Evolutionary conservation across 177 flowering plant species (phyloP).

Genomic region (Vitis hybrid): DNA sequence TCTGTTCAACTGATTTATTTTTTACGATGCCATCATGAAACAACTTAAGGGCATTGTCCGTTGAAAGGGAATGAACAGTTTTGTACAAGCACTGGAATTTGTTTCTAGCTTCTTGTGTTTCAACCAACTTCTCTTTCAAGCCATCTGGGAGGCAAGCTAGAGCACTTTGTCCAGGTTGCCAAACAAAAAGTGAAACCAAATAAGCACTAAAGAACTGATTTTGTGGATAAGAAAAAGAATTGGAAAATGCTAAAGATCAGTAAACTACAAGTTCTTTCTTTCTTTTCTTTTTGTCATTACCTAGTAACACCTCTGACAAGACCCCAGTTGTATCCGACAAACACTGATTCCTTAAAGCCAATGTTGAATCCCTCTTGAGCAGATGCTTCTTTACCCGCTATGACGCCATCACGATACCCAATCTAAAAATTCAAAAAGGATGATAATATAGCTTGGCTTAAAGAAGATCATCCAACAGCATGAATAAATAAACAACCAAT

Average conservation of each 20-base stretch:
- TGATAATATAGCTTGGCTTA: neutral
- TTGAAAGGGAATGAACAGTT: slow-evolving; percentile 49
- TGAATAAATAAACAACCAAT: neutral
- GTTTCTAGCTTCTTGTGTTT: slow-evolving; percentile 37
- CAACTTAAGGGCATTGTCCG: slow-evolving; percentile 50
- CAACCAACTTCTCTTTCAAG: slow-evolving; percentile 52
- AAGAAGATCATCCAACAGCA: neutral
- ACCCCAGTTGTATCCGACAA: slow-evolving; percentile 71
- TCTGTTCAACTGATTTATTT: slow-evolving; percentile 21
- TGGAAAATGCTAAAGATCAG: neutral
- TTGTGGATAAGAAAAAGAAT: too few species aligned
- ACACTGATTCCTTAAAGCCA: slow-evolving; percentile 75
- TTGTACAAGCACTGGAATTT: slow-evolving; percentile 46
- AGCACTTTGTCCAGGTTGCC: slow-evolving; percentile 36
- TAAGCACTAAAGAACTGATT: neutral
- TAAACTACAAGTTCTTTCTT: neutral
- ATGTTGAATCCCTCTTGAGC: slow-evolving; percentile 79
- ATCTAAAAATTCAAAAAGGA: slow-evolving; percentile 35
- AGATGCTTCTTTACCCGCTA: slow-evolving; percentile 73
- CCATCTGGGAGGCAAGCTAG: slow-evolving; percentile 60
- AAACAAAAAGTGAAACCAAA: slow-evolving; percentile 2
- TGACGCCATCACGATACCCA: slow-evolving; percentile 87
- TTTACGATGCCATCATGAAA: slow-evolving; percentile 40
- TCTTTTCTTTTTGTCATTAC: slow-evolving; percentile 29
- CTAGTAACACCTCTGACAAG: slow-evolving; percentile 78